phyloP scores from a whole-genome alignment of 2,329 filamentous ascomycete species.

The Penicillium sp. region DNA sequence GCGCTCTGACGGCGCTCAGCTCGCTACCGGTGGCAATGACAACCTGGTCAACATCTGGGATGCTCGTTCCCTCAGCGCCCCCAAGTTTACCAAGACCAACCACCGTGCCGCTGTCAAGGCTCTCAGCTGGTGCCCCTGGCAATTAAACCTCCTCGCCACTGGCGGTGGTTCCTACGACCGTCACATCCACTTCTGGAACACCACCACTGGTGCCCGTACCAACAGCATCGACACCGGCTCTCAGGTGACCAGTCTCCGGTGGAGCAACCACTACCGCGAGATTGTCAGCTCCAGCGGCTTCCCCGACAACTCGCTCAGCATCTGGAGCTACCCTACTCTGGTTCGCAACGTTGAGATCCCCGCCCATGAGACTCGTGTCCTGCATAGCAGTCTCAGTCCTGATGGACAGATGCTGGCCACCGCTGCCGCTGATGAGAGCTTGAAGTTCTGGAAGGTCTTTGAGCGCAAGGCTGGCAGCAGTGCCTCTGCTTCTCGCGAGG shows the following conservation, averaged over 20 bases:
- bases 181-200: slow-evolving; percentile 99
- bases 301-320: slow-evolving; percentile 97
- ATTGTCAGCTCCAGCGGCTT: slow-evolving; percentile 97
- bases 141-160: slow-evolving; percentile 92
- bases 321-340: slow-evolving; percentile 97
- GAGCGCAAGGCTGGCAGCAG: slow-evolving; percentile 88
- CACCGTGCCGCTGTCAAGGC: slow-evolving; percentile 99
- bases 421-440: slow-evolving; percentile 88
- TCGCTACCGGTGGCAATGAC: slow-evolving; percentile 96
- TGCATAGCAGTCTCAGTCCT: slow-evolving; percentile 94
- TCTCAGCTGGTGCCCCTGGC: slow-evolving; percentile 98
- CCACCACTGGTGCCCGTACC: slow-evolving; percentile 90
- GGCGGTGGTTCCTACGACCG: slow-evolving; percentile 94
- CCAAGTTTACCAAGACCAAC: slow-evolving; percentile 99
- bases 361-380: slow-evolving; percentile 90
- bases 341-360: slow-evolving; percentile 98
- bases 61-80: slow-evolving; percentile 82
- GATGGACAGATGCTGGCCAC: slow-evolving; percentile 98
- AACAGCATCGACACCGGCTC: slow-evolving; percentile 99
- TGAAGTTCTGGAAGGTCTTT: slow-evolving; percentile 99
- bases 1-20: slow-evolving; percentile 92
- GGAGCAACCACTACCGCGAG: slow-evolving; percentile 96
- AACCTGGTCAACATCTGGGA: slow-evolving; percentile 99
- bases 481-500: slow-evolving; percentile 58
- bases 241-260: slow-evolving; percentile 91